Base-by-base conservation (phyloP, 1,284 basidiomycete species). In the Anthracocystis panici-leucophaei region DNA sequence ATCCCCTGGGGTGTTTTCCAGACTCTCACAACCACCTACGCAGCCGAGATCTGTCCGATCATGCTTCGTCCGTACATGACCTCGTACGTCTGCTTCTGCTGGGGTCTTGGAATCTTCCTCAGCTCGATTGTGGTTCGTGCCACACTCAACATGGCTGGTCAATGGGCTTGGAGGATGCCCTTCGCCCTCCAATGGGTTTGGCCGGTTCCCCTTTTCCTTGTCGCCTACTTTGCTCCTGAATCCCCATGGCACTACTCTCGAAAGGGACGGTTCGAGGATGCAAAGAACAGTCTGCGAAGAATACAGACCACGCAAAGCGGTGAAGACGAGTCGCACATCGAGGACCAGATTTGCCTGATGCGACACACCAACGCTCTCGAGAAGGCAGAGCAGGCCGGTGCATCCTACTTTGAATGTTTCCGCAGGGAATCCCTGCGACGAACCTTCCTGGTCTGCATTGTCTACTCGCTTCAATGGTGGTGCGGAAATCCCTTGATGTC, bases 11-110 rank as follows among this genome's bases (percentile, higher is more conserved):
- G 87, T 79, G 81, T 81, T 33, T 86, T 85, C 79, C 85, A 87
- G 65, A 87, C 87, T 0, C 75, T 88, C 1, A 87, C 87, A 2
- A 87, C 86, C 2, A 80, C 87, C 0, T 89, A 88, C 62, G 88
- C 88, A 7, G 84, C 86, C 33, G 88, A 89, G 51, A 85, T 89
- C 29, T 86, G 85, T 42, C 88, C 88, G 2, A 86, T 86, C 41
- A 79, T 81, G 18, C 82, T 88, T 0, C 86, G 88, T 21, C 85
- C 81, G 14, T 87, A 87, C 77, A 79, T 88, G 21, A 88, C 87
- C 18, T 84, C 87, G 29, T 88, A 86, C 73, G 86, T 88, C 57
- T 87, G 86, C 82, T 83, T 87, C 64, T 87, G 86, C 77, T 88
- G 87, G 87, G 88, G 79, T n/a, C 59, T 84, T 8, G 83, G 83